Conservation (phyloP, 2,329 filamentous ascomycete species). For the Fusarium redolens region DNA sequence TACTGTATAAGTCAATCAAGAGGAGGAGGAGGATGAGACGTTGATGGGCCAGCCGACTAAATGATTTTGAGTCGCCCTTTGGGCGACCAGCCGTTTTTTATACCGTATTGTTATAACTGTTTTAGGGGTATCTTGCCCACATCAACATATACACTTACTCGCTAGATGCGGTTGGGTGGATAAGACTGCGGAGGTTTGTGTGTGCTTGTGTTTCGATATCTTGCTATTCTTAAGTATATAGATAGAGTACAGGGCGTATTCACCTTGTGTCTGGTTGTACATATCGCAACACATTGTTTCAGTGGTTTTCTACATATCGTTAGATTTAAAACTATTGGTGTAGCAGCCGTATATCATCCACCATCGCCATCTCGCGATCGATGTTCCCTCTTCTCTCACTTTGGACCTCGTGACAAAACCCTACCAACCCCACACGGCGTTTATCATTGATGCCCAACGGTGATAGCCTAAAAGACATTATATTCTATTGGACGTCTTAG, state of each 20-base stretch:
- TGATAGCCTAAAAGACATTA: neutral
- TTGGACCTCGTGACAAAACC: conserved; percentile 15
- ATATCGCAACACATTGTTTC: conserved; percentile 17
- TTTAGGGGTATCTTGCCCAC: neutral
- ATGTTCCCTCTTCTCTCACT: conserved; percentile 32
- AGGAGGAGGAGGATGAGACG: conserved; percentile 6
- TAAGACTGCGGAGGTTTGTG: conserved; percentile 8
- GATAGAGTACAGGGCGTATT: conserved; percentile 6
- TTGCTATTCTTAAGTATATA: conserved; percentile 30
- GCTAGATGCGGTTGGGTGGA: neutral
- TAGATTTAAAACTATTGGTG: neutral
- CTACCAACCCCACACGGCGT: conserved; percentile 3
- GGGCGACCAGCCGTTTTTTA: conserved; percentile 15
- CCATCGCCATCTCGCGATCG: neutral
- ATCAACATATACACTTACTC: neutral
- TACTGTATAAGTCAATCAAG: conserved; percentile 13
- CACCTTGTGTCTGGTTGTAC: conserved; percentile 21
- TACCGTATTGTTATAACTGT: conserved; percentile 21
- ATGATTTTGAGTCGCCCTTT: conserved; percentile 3
- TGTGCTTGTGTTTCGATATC: conserved; percentile 13
- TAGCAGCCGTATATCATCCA: neutral
- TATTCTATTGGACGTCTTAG: conserved; percentile 8
- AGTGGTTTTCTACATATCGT: neutral
- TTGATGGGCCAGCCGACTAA: neutral
- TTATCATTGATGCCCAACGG: conserved; percentile 33